A percentile compares a stretch with the other conserved stretches of the same genome.
Conservation (phyloP, 2,329 filamentous ascomycete genomes). For the Colletotrichum siamense region DNA sequence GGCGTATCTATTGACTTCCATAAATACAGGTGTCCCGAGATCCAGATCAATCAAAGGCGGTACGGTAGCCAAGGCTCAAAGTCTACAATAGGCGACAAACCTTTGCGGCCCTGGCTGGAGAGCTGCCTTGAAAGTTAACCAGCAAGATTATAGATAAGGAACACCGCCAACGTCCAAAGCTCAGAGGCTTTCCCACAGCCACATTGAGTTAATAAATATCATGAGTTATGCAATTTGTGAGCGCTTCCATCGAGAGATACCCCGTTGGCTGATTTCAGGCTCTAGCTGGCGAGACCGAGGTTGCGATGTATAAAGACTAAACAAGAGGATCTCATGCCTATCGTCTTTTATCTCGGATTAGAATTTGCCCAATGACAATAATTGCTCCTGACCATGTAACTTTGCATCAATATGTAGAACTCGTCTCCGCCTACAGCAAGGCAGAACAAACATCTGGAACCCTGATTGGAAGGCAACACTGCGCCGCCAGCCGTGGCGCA, state of each 20-base stretch:
- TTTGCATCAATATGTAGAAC: neutral
- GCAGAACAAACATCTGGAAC: neutral
- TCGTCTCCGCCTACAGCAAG: neutral
- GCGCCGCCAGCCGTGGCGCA: neutral
- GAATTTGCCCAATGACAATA: neutral
- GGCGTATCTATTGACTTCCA: conserved; percentile 29
- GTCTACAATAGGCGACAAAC: conserved; percentile 38
- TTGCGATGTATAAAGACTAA: neutral
- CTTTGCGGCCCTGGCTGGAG: conserved; percentile 32
- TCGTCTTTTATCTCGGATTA: neutral
- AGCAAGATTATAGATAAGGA: conserved; percentile 34
- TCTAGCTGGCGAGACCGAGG: conserved; percentile 30
- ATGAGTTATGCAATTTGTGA: conserved; percentile 2
- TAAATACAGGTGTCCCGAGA: conserved; percentile 33
- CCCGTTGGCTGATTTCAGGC: conserved; percentile 31
- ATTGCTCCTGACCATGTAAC: neutral
- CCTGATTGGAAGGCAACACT: neutral
- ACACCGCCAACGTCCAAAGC: conserved; percentile 32
- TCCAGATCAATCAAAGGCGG: conserved; percentile 36
- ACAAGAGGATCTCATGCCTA: neutral
- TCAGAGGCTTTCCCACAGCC: conserved; percentile 24
- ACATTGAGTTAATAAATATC: neutral
- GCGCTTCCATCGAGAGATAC: conserved; percentile 29
- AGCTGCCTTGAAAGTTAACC: conserved; percentile 31
- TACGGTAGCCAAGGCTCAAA: conserved; percentile 35